phyloP scores from a whole-genome alignment of 2,329 filamentous ascomycete genomes.

The Fusarium sp. region DNA sequence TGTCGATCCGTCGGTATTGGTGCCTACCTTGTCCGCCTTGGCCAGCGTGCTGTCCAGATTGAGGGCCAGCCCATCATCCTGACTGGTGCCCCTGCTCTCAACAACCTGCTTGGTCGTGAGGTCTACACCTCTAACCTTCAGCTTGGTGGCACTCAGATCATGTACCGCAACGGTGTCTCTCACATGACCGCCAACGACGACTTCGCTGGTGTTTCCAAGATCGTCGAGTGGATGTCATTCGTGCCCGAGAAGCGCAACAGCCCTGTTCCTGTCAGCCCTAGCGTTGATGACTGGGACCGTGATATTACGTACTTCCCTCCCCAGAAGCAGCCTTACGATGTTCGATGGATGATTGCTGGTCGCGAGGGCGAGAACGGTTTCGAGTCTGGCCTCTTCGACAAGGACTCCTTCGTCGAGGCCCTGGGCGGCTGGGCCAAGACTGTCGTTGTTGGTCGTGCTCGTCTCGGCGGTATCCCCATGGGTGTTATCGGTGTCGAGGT shows the following conservation, averaged over 20 bases:
- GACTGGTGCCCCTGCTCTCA: constrained; percentile 95
- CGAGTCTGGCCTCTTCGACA: constrained; percentile 93
- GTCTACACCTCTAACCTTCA: constrained; percentile 99
- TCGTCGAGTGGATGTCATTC: constrained; percentile 98
- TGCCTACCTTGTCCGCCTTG: constrained; percentile 97
- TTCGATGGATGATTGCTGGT: constrained; percentile 91
- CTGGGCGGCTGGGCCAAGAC: constrained; percentile 98
- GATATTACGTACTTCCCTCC: constrained; percentile 87
- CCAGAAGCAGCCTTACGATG: constrained; percentile 89
- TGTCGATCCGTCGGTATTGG: constrained; percentile 99
- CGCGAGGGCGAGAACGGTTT: constrained; percentile 82
- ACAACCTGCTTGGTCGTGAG: constrained; percentile 97
- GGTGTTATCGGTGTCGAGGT: constrained; percentile 98
- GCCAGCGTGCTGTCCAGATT: constrained; percentile 98
- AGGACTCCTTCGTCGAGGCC: constrained; percentile 95
- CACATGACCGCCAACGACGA: constrained; percentile 99
- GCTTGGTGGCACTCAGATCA: constrained; percentile 99
- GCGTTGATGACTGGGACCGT: constrained; percentile 89
- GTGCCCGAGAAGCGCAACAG: constrained; percentile 95
- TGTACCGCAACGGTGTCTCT: constrained; percentile 99
- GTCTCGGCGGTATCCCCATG: constrained; percentile 96
- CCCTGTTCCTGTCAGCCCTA: constrained; percentile 91
- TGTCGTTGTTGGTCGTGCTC: constrained; percentile 95
- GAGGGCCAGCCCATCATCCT: constrained; percentile 99
- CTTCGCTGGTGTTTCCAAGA: constrained; percentile 97